Evolutionary conservation across 78 protist species (phyloP).

Genomic region (Mastigamoeba balamuthi): DNA sequence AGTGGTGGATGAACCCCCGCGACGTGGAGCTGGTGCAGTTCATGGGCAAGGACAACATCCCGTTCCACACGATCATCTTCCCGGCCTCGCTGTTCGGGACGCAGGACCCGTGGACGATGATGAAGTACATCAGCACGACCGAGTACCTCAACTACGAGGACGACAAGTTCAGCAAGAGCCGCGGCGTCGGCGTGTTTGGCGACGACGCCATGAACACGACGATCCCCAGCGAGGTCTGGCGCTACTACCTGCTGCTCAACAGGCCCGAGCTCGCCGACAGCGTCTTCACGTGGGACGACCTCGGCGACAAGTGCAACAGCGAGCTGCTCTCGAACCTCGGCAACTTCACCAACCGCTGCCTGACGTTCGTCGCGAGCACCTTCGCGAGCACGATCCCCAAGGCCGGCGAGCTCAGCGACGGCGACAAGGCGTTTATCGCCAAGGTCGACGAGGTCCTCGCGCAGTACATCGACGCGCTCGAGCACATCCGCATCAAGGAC

Average conservation of each 20-base stretch:
- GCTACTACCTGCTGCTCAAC: slow-evolving; percentile 60
- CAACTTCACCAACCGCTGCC: slow-evolving; percentile 62
- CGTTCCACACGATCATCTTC: slow-evolving; percentile 84
- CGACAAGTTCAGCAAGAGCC: slow-evolving; percentile 68
- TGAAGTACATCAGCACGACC: slow-evolving; percentile 44
- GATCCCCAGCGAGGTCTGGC: slow-evolving; percentile 56
- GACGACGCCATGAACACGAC: slow-evolving; percentile 55
- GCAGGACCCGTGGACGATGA: slow-evolving; percentile 14
- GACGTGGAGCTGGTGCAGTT: slow-evolving; percentile 68
- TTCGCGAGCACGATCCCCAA: slow-evolving; percentile 3
- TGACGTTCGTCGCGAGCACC: background rate
- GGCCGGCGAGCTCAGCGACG: background rate
- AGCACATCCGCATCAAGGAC: slow-evolving; percentile 21
- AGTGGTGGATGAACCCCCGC: slow-evolving; percentile 81
- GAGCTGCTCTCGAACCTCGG: slow-evolving; percentile 77
- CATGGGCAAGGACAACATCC: slow-evolving; percentile 78
- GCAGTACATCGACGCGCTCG: slow-evolving; percentile 7
- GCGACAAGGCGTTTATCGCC: background rate
- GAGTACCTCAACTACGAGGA: slow-evolving; percentile 81
- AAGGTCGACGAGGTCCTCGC: background rate
- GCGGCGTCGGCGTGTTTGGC: slow-evolving; percentile 84
- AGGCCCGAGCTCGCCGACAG: slow-evolving; percentile 69
- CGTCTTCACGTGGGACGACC: slow-evolving; percentile 43
- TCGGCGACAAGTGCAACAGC: slow-evolving; percentile 23
- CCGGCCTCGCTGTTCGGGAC: slow-evolving; percentile 69